Evolutionary conservation across 2,329 filamentous ascomycete species (phyloP), one percentile per base, ranked within the genome.

Genomic region (Periconia sp.): DNA sequence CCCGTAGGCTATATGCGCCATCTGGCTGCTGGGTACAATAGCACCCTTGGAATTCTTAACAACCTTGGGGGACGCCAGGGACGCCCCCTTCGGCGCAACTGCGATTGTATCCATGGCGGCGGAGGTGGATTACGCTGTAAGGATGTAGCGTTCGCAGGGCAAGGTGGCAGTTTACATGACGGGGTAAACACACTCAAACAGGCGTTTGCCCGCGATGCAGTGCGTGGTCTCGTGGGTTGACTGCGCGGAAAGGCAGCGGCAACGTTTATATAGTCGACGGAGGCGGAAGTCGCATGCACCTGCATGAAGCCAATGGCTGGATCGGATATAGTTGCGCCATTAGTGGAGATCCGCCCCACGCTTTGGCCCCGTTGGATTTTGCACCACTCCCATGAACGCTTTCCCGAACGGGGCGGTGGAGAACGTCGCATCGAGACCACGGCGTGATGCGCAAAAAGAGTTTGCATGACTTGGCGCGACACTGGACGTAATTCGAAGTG

Each of bases 51-150:
- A 63, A 62, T 74, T 75, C 66, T 77, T 78, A 17, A 70, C 59
- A 41, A 78, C 64, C 63, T 78, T 78, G 55, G 77, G 76, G 57
- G 75, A 74, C 50, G 75, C 71, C 55, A 75, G 65, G 55, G 64
- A 60, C 59, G 60, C 69, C 55, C 72, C 68, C 54, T 76, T 76
- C n/a, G 74, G 65, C 50, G 72, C 70, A 46, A 68, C 69, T 48
- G 70, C 71, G 44, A 73, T 72, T 47, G 72, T 70, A 59, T 76
- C 73, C 73, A 75, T 75, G 60, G 20, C 17, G 27, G 41, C 40
- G 14, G n/a, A 41, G 50, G 43, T 37, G 47, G 11, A 37, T 11
- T 37, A 37, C 33, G 33, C 33, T 37, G 33, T 37, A 11, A 37
- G 33, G 35, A 44, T 30, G 35, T 44, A 37, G 41, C 41, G 35